Evolutionary conservation across 306 rosid genomes (phyloP).

Genomic region (Cicer arietinum): DNA sequence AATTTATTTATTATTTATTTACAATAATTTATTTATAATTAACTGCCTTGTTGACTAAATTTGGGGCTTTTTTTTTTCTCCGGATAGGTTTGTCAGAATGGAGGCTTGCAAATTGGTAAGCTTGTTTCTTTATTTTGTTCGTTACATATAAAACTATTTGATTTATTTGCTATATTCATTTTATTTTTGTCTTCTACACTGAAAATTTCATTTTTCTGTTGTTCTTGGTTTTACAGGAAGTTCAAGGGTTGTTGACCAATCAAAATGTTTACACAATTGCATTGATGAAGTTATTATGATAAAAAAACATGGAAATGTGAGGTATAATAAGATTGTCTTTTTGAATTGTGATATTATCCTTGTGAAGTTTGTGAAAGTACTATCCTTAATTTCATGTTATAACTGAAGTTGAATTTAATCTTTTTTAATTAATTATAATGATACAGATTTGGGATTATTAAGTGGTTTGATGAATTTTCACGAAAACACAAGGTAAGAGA

Average conservation of each 20-base stretch:
- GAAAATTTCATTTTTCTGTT: background rate
- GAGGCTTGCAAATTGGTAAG: slow-evolving; percentile 74
- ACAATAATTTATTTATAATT: background rate
- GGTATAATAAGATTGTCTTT: slow-evolving; percentile 55
- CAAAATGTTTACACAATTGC: slow-evolving; percentile 60
- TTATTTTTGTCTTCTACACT: slow-evolving; percentile 26
- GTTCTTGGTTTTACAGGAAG: slow-evolving; percentile 57
- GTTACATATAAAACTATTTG: slow-evolving; percentile 8
- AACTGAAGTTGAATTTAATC: slow-evolving; percentile 8
- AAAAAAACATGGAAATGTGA: slow-evolving; percentile 53
- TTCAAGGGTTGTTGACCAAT: slow-evolving; percentile 49
- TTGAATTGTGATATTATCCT: slow-evolving; percentile 6
- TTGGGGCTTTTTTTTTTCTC: slow-evolving; percentile 38
- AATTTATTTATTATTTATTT: background rate
- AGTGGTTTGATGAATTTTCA: slow-evolving; percentile 69
- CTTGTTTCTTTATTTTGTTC: slow-evolving; percentile 37
- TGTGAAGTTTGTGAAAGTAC: background rate
- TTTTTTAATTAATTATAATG: slow-evolving; percentile 31
- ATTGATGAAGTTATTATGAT: slow-evolving; percentile 77
- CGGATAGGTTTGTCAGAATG: slow-evolving; percentile 64
- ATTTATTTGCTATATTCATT: slow-evolving; percentile 9
- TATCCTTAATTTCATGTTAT: slow-evolving; percentile 15
- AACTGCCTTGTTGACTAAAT: slow-evolving; percentile 54
- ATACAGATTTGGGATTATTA: slow-evolving; percentile 78
- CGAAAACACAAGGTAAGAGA: slow-evolving; percentile 68